These are phyloP conservation scores for Rhizoclosmatium globosum DNA, from an alignment of 192 early-diverging fungal species.

Conservation along the genomic window DNA sequence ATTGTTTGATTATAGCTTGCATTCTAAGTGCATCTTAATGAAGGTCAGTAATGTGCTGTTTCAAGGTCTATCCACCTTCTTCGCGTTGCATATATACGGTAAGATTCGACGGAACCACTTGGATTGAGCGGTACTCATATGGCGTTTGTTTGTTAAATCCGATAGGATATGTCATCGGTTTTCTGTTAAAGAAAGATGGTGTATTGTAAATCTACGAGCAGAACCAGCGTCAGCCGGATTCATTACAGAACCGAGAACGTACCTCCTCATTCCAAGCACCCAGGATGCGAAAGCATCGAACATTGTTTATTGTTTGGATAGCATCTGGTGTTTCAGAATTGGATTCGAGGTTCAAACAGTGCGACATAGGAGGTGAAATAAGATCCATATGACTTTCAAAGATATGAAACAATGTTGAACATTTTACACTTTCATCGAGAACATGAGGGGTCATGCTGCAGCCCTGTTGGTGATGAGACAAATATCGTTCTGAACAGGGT, in stretches of 20 bases:
- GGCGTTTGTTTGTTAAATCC: neutral
- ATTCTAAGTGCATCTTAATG: constrained; percentile 20
- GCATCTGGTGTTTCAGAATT: neutral
- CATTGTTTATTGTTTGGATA: constrained; percentile 5
- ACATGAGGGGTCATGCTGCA: constrained; percentile 16
- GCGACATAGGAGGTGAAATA: neutral
- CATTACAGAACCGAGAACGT: neutral
- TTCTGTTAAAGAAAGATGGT: neutral
- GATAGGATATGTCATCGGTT: neutral
- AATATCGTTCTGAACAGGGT: neutral
- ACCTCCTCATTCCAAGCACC: constrained; percentile 20
- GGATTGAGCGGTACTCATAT: neutral
- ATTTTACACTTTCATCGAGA: neutral
- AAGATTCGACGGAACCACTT: constrained; percentile 5
- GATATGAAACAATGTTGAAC: neutral
- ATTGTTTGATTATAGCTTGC: constrained; percentile 19
- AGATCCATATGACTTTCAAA: constrained; percentile 11
- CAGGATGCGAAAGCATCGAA: constrained; percentile 18
- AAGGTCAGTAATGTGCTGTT: neutral
- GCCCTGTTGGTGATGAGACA: neutral
- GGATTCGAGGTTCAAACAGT: neutral
- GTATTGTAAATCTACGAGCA: neutral
- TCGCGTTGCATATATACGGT: constrained; percentile 25
- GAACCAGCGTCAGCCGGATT: neutral
- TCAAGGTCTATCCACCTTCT: constrained; percentile 14